phyloP scores from a whole-genome alignment of 179 eudicot species.

The Beta lomatogona region DNA sequence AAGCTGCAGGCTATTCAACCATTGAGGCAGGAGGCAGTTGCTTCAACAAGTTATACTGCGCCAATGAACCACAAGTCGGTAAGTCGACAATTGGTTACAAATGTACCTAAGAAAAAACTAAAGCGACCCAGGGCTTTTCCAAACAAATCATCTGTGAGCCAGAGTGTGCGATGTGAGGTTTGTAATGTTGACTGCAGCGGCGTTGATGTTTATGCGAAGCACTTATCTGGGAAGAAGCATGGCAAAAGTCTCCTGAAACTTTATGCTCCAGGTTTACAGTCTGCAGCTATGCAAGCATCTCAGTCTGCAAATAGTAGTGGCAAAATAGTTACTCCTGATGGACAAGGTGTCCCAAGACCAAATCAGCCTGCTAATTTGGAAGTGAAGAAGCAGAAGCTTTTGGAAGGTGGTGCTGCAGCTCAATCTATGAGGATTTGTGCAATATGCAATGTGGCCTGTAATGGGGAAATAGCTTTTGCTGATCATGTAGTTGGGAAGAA shows the following conservation, averaged over 20 bases:
- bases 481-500: slow-evolving; percentile 45
- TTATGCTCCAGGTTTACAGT: slow-evolving; percentile 19
- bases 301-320: not conserved
- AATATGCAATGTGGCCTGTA: slow-evolving; percentile 45
- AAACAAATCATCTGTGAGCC: slow-evolving; percentile 1
- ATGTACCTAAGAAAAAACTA: slow-evolving; percentile 4
- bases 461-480: slow-evolving; percentile 44
- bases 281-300: slow-evolving; percentile 20
- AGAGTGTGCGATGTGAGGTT: slow-evolving; percentile 36
- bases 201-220: slow-evolving; percentile 34
- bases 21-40: slow-evolving; percentile 3
- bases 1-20: slow-evolving; percentile 29
- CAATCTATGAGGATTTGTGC: slow-evolving; percentile 32
- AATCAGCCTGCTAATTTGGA: slow-evolving; percentile 24
- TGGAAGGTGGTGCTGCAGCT: slow-evolving; percentile 34
- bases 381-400: slow-evolving; percentile 38
- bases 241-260: slow-evolving; percentile 23
- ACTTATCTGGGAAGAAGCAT: slow-evolving; percentile 42
- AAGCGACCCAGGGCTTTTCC: slow-evolving; percentile 16
- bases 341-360: slow-evolving; percentile 9
- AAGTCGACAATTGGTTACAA: not conserved
- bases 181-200: slow-evolving; percentile 39
- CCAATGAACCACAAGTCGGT: not conserved
- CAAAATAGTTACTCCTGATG: slow-evolving; percentile 15
- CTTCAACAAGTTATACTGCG: slow-evolving; percentile 24